phyloP scores from a whole-genome alignment of 192 early-diverging fungal species.

The Diversispora epigaea region DNA sequence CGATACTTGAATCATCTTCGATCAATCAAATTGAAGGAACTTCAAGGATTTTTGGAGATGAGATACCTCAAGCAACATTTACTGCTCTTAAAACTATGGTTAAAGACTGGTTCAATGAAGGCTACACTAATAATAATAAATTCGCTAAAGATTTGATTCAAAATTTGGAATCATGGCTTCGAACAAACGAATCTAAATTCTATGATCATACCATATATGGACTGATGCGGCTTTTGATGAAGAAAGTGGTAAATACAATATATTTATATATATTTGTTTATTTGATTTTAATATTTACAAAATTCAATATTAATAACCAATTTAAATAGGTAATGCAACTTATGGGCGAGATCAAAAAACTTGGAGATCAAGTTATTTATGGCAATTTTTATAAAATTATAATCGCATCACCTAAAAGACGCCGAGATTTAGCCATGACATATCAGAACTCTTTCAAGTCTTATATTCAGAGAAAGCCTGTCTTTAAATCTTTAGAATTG shows the following conservation, averaged over 20 bases:
- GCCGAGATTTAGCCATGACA: too few relatives aligned
- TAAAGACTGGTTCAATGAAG: neutral
- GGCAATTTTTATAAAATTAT: neutral
- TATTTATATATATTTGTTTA: neutral
- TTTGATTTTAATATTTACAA: neutral
- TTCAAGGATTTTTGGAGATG: neutral
- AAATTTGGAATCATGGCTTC: constrained; percentile 8
- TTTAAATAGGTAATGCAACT: neutral
- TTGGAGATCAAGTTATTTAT: neutral
- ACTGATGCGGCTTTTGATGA: neutral
- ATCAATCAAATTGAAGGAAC: neutral
- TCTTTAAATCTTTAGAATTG: too few relatives aligned
- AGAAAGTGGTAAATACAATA: neutral
- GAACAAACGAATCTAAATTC: neutral
- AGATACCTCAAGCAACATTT: constrained; percentile 5
- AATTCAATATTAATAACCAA: neutral
- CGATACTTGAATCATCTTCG: neutral
- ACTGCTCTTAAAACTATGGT: neutral
- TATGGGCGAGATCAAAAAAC: neutral
- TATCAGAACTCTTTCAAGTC: too few relatives aligned
- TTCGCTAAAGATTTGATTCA: neutral
- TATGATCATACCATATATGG: neutral
- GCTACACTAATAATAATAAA: neutral
- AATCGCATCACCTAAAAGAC: neutral
- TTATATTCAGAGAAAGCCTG: too few relatives aligned